Base-by-base conservation (phyloP, 345 rosid genomes). In the Arabis hirsuta region DNA sequence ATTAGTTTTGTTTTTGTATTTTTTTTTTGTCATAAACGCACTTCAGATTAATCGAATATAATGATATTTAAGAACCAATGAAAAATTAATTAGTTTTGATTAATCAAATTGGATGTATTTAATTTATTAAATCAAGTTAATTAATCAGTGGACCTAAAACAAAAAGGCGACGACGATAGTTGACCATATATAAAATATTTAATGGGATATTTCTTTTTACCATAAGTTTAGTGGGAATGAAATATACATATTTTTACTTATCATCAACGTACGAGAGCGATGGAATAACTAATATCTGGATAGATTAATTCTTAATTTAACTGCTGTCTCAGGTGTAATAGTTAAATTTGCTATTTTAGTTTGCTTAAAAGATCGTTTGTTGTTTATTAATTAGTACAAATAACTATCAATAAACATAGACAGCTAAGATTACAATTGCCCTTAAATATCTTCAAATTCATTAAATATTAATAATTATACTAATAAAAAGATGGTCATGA, bases 231-330 rank as follows among this genome's bases (percentile, higher is more conserved):
- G 68, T 74, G 68, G 68, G 72, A 55, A 22, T 22, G 24, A 32
- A 41, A 42, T 58, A 41, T 12, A 74, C 42, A 74, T 66, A 54
- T 31, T 29, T 50, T 31, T 57, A 20, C 67, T 48, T 56, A 65
- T 66, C 67, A 74, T 36, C 67, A 59, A 52, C 8, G 8, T 34
- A 34, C 62, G 54, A 67, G 62, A 31, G 55, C 78, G 68, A 74
- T 62, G 47, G 52, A 6, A 32, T 51, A 74, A 34, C 68, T 50
- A 74, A 66, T 58, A 58, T 32, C 22, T 58, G n/a, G 43, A 50
- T 31, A 10, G 4, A 57, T 57, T 48, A 41, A 57, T 66, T 50
- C 29, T 32, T 73, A 47, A 56, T 73, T 39, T 57, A 73, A 57
- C 38, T 63, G 31, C 5, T 22, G 26, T 72, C 38, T 59, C n/a